These are phyloP conservation scores for Chrysoporthe puriensis DNA, from an alignment of 2,329 filamentous ascomycete genomes.

Conservation along the genomic window DNA sequence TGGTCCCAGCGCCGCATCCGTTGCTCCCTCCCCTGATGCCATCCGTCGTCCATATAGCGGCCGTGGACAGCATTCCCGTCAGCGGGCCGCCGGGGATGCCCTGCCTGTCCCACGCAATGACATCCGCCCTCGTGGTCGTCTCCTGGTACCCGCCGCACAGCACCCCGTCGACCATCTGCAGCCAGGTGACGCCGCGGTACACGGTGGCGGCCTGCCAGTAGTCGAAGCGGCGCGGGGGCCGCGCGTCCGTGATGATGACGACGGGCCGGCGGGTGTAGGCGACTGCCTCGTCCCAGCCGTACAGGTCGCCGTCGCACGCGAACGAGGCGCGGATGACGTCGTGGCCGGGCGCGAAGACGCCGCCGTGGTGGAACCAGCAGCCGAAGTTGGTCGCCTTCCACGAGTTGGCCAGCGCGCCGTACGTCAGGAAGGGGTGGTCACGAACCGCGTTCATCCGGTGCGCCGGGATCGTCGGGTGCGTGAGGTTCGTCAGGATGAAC, in stretches of 20 bases:
- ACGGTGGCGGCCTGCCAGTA: conserved; percentile 7
- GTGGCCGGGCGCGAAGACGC: conserved; percentile 5
- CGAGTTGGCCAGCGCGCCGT: conserved; percentile 20
- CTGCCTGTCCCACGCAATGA: conserved; percentile 7
- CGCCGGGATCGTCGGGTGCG: conserved; percentile 12
- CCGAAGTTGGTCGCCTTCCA: conserved; percentile 27
- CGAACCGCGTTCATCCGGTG: conserved; percentile 12
- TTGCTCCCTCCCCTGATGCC: background rate
- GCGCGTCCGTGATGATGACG: conserved; percentile 5
- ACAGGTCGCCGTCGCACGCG: conserved; percentile 27
- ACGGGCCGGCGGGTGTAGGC: conserved; percentile 19
- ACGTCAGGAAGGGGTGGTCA: conserved; percentile 3
- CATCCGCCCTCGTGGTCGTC: background rate
- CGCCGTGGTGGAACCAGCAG: conserved; percentile 24
- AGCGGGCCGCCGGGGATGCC: background rate
- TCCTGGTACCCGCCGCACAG: background rate
- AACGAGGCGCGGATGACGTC: conserved; percentile 19
- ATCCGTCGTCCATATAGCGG: background rate
- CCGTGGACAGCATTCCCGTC: no score
- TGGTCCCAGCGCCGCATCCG: background rate
- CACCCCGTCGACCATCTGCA: conserved; percentile 3
- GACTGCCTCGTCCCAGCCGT: conserved; percentile 26
- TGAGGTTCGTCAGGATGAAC: conserved; percentile 21
- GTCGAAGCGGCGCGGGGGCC: background rate
- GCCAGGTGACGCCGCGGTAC: conserved; percentile 1